Evolutionary conservation across 1,284 basidiomycete species (phyloP), one percentile per base, ranked within the genome.

Genomic region (Erythrobasidium hasegawianum): DNA sequence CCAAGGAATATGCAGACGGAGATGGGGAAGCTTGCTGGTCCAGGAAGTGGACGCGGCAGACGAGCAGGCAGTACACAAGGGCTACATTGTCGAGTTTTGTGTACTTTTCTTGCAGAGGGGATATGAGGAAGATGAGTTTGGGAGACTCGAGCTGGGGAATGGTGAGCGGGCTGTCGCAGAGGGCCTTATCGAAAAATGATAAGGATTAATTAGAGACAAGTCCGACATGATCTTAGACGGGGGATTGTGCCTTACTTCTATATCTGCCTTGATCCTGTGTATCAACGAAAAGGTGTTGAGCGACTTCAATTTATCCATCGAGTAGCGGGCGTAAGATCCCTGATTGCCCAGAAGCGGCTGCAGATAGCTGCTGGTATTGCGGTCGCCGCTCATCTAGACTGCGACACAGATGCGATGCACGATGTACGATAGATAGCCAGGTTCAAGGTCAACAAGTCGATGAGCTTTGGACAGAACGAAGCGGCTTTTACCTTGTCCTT

Each of bases 111-210:
- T 53, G 50, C 50, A 53, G 26, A 7, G 50, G 50, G 22, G 14
- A 16, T n/a, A 53, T n/a, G 50, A 53, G 50, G 50, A 53, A 53
- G 50, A 53, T 26, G 50, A 53, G 50, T 26, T 53, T 53, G 18
- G 50, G 50, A n/a, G 50, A 53, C 26, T 53, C 50, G 9, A 53
- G 50, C 50, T 53, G 22, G 18, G n/a, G n/a, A 4, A 27, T 26
- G 8, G 18, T 22, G 20, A 53, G 26, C 20, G 50, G 50, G 14
- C 18, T 22, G 50, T 53, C 50, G 50, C 50, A 53, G 18, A 53
- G 50, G 9, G 50, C 50, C 50, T 20, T 26, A 33, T 33, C 33
- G 33, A 33, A 33, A 33, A 33, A 33, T 33, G 33, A 33, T 33
- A 33, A 33, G 33, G 33, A 33, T 33, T 33, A 33, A 33, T 33